These are phyloP conservation scores for Pyropia haitanensis DNA, from an alignment of 23 red algal genomes.

Conservation along the genomic window DNA sequence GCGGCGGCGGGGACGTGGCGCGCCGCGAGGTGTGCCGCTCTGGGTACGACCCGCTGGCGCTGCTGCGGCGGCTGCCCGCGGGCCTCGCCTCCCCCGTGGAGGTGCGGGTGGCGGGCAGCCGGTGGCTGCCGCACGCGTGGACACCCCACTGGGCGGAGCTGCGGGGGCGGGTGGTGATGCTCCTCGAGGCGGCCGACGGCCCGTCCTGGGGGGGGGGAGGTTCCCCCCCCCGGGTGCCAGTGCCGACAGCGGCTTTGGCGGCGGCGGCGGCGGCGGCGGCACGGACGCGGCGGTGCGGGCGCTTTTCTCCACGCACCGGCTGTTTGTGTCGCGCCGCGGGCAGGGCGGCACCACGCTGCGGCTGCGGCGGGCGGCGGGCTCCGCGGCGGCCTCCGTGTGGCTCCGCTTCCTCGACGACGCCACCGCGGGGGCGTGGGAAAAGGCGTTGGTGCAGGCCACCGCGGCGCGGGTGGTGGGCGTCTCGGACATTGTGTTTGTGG, in stretches of 20 bases:
- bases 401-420: constrained; percentile 35
- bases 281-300: too few relatives aligned
- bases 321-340: too few relatives aligned
- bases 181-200: neutral
- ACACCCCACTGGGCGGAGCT: constrained; percentile 22
- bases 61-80: constrained; percentile 9
- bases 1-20: too few relatives aligned
- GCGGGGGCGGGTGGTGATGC: constrained; percentile 5
- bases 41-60: constrained; percentile 8
- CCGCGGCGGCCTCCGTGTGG: constrained; percentile 2
- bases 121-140: constrained; percentile 1
- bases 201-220: too few relatives aligned
- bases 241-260: too few relatives aligned
- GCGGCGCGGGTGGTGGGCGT: constrained; percentile 25
- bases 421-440: constrained; percentile 27
- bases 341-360: too few relatives aligned
- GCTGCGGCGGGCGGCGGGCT: too few relatives aligned
- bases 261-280: too few relatives aligned
- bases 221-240: too few relatives aligned
- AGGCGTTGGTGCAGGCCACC: constrained; percentile 17
- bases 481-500: constrained; percentile 74
- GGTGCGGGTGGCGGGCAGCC: constrained; percentile 7
- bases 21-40: too few relatives aligned
- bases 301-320: too few relatives aligned
- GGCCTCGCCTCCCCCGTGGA: neutral